Evolutionary conservation across 768 basidiomycete species (phyloP).

Genomic region (Candolleomyces aberdarensis): DNA sequence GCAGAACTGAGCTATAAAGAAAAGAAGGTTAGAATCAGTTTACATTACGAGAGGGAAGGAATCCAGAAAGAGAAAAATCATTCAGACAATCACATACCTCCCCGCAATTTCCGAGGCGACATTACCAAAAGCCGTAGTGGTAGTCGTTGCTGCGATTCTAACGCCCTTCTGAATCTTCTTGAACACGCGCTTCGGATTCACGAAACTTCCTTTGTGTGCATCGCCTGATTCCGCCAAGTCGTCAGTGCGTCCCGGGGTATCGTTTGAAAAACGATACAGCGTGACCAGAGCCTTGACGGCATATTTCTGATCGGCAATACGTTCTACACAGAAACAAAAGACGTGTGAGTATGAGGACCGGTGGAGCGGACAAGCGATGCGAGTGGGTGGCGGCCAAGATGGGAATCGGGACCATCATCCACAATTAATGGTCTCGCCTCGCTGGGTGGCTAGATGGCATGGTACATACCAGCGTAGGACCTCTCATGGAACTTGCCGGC

Average conservation of each 20-base stretch:
- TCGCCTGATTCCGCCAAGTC: conserved; percentile 37
- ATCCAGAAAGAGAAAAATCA: neutral
- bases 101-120: conserved; percentile 55
- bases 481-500: conserved; percentile 79
- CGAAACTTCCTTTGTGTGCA: conserved; percentile 32
- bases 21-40: neutral
- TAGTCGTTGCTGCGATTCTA: conserved; percentile 70
- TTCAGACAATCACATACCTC: conserved; percentile 27
- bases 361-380: neutral
- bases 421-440: too few species aligned
- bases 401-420: neutral
- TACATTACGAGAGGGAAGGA: neutral
- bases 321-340: conserved; percentile 42
- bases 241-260: conserved; percentile 67
- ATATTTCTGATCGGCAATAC: conserved; percentile 80
- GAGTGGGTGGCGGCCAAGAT: neutral
- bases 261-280: conserved; percentile 75
- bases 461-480: conserved; percentile 54
- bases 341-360: neutral
- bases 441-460: neutral
- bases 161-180: conserved; percentile 72
- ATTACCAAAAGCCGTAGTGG: conserved; percentile 67
- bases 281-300: conserved; percentile 68
- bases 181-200: conserved; percentile 60
- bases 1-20: conserved; percentile 60